Base-by-base conservation (phyloP, 164 flowering plant genomes). In the Berberis thunbergii region DNA sequence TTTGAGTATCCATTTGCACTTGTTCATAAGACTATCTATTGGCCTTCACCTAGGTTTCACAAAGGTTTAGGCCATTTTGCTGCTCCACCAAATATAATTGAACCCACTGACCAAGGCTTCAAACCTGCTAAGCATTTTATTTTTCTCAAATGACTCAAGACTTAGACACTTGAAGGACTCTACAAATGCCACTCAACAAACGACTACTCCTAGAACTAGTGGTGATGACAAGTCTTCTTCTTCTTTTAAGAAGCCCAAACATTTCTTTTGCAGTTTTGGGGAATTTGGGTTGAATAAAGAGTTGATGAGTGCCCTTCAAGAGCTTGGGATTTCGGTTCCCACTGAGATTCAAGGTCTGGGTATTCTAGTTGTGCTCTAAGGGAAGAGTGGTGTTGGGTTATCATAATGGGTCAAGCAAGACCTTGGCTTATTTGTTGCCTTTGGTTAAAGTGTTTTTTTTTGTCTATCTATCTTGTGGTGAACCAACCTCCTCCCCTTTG, bases 321-420 rank as follows among this genome's bases (percentile, higher is more conserved):
- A 91, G 76, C 68, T 86, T 76, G 87, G 86, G 10, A 91, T 94
- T 72, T 78, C 86, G 5, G 88, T 73, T 61, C 98, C 98, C 3
- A 94, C 97, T 41, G 98, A 94, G 78, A 91, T 94, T 73, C 97
- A 91, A 78, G 72, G 87, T 59, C 61, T 88, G 64, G 98, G 97
- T 59, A 75, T 91, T 7, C 97, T 97, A 45, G 84, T 85, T 59
- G 86, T 90, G 60, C 73, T 90, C 60, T 81, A 86, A 10, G 85
- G 89, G 63, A 84, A 76, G 69, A 87, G 88, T 80, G 26, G 26
- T 26, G 26, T 26, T 26, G 26, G 26, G 26, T 26, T 26, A 26
- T 26, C 26, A 26, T 26, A 26, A 26, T 26, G 26, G 26, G 0
- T 26, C 26, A 26, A 26, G 26, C 26, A 26, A 26, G 26, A 26